Evolutionary conservation across 2,329 filamentous ascomycete genomes (phyloP), one percentile per base, ranked within the genome.

Genomic region (Paracorniculantispora psalliotae): DNA sequence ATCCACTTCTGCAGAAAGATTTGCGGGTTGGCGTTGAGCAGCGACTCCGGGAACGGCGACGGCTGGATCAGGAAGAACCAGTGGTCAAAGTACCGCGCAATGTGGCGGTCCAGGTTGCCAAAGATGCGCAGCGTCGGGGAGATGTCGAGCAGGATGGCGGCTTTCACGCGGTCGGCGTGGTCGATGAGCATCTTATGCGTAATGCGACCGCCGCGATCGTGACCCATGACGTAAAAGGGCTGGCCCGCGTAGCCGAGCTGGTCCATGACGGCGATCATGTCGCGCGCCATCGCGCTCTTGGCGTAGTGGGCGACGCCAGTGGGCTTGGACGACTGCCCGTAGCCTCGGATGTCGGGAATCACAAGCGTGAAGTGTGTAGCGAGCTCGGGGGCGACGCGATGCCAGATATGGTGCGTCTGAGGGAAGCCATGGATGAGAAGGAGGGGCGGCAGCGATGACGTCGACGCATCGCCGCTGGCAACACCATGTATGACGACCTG

Each of bases 51-150:
- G 5, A 84, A 73, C 0, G 82, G 79, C 5, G 69, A 69, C 0
- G 71, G 67, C 65, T 85, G 82, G 9, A 83, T 80, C 21, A 85
- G 73, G 62, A 85, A 79, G 55, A 82, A 83, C 81, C 82, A 85
- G 68, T 85, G 82, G 64, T 79, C 84, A 67, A 83, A 84, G 0
- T 75, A 73, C 28, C 71, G 72, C 1, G 80, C 78, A 60, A 82
- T 79, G 0, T 69, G 67, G 4, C 72, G 63, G 54, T 75, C 63
- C 3, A 75, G 75, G 17, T 74, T 68, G 51, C 71, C 70, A 69
- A 78, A 85, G 77, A 83, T 83, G 6, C 74, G 74, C 12, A 81
- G 73, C 0, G 81, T 84, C 2, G 82, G 83, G 43, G 77, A 80
- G 46, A 84, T 81, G 59, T 83, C 81, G 2, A 82, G 70, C 1